phyloP scores from a whole-genome alignment of 192 early-diverging fungal species.

The Mortierella claussenii region DNA sequence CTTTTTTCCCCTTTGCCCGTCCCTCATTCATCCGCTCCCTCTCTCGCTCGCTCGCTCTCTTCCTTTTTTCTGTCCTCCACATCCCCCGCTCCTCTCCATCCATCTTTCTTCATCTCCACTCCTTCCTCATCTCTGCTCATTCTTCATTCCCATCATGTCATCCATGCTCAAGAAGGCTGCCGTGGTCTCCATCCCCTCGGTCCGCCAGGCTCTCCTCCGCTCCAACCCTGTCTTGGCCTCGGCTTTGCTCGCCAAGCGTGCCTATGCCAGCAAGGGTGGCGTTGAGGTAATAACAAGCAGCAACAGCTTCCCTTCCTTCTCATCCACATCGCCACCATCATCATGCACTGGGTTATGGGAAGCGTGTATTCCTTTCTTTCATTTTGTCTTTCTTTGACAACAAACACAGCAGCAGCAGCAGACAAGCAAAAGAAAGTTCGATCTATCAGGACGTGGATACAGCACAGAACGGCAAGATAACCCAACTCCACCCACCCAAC shows the following conservation, averaged over 20 bases:
- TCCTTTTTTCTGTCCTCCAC: not conserved
- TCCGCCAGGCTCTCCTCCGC: constrained; percentile 46
- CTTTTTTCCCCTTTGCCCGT: not conserved
- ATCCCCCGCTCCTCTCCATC: not conserved
- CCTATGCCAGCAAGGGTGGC: constrained; percentile 50
- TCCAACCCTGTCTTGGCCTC: constrained; percentile 51
- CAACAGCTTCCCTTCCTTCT: too few relatives aligned
- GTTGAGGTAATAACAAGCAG: constrained; percentile 35
- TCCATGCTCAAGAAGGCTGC: constrained; percentile 46
- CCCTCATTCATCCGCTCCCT: not conserved
- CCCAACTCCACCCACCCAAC: too few relatives aligned
- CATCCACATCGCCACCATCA: too few relatives aligned
- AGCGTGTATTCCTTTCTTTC: too few relatives aligned
- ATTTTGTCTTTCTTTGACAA: too few relatives aligned
- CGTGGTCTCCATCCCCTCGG: constrained; percentile 51
- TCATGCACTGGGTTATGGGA: too few relatives aligned
- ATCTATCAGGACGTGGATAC: too few relatives aligned
- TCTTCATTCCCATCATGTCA: constrained; percentile 25
- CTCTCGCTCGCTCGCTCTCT: not conserved
- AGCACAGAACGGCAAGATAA: too few relatives aligned
- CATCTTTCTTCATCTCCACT: constrained; percentile 2
- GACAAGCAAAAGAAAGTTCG: too few relatives aligned
- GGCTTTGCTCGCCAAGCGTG: constrained; percentile 37
- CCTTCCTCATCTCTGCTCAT: not conserved
- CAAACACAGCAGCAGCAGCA: too few relatives aligned